Evolutionary conservation across 257 asterid species (phyloP), one percentile per base, ranked within the genome.

Genomic region (Coffea canephora): DNA sequence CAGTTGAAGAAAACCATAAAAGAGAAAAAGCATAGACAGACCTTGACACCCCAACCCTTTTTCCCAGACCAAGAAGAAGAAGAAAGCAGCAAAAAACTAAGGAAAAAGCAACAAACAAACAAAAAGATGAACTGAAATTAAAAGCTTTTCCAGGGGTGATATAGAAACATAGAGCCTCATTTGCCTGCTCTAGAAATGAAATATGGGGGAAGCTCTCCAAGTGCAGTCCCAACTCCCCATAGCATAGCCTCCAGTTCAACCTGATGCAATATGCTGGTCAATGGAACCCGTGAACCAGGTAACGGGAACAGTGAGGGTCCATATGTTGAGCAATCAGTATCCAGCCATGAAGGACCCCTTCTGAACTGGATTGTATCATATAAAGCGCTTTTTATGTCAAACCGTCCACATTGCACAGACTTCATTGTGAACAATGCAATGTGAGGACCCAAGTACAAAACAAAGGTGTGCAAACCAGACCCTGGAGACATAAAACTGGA

Each of bases 161-260:
- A 12, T 34, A 27, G 68, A 65, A 61, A 8, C 49, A 55, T 36
- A 57, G 19, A 41, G 41, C 64, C 34, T 50, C 5, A 66, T 11
- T 57, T 77, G 81, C 87, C 87, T 52, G 87, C 87, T 74, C 85
- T 84, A 41, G 87, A 84, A 76, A 84, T 84, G 78, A 84, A 84
- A 78, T 84, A 84, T 36, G 87, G 87, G 73, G 87, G 87, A 77
- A 84, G 85, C 73, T 84, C 87, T 74, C 87, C 87, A 18, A 84
- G 87, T 67, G 87, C 87, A 68, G 87, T 84, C 52, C 87, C 87
- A 71, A 84, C 50, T 74, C 87, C 87, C 87, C 87, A 84, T 69
- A 84, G 70, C 39, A 84, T 69, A 69, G 85, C 81, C 73, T 84
- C 87, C 59, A 84, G 68, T 79, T 84, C 85, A 81, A 84, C 84